phyloP scores from a whole-genome alignment of 2,329 filamentous ascomycete species.

The Diatrype stigma region DNA sequence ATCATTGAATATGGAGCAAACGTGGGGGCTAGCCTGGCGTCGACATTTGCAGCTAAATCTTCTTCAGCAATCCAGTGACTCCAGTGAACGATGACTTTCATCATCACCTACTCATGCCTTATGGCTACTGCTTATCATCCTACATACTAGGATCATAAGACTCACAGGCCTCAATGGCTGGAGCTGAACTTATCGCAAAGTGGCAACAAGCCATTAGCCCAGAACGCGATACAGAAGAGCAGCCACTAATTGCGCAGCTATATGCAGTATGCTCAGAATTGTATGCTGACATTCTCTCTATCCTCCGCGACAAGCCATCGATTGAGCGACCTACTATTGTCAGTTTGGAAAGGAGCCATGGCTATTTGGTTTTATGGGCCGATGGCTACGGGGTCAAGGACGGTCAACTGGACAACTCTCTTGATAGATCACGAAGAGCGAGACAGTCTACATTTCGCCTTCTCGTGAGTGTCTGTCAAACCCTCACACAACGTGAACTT shows the following conservation, averaged over 20 bases:
- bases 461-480: slow-evolving; percentile 10
- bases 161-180: too few relatives aligned
- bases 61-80: too few relatives aligned
- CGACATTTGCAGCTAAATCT: too few relatives aligned
- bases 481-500: slow-evolving; percentile 5
- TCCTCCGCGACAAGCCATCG: neutral
- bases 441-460: slow-evolving; percentile 5
- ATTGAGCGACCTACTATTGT: neutral
- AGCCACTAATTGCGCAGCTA: slow-evolving; percentile 1
- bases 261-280: slow-evolving; percentile 8
- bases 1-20: neutral
- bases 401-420: slow-evolving; percentile 4
- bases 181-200: neutral
- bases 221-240: slow-evolving; percentile 2
- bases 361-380: slow-evolving; percentile 12
- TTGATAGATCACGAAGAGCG: slow-evolving; percentile 12
- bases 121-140: too few relatives aligned
- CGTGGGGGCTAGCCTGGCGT: neutral
- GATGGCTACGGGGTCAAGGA: slow-evolving; percentile 11
- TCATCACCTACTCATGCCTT: too few relatives aligned
- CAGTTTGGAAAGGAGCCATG: slow-evolving; percentile 9
- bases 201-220: slow-evolving; percentile 7
- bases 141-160: too few relatives aligned
- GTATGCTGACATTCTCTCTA: slow-evolving; percentile 1
- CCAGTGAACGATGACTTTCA: too few relatives aligned